Conservation (phyloP, 345 rosid genomes). For the Syzygium aqueum region DNA sequence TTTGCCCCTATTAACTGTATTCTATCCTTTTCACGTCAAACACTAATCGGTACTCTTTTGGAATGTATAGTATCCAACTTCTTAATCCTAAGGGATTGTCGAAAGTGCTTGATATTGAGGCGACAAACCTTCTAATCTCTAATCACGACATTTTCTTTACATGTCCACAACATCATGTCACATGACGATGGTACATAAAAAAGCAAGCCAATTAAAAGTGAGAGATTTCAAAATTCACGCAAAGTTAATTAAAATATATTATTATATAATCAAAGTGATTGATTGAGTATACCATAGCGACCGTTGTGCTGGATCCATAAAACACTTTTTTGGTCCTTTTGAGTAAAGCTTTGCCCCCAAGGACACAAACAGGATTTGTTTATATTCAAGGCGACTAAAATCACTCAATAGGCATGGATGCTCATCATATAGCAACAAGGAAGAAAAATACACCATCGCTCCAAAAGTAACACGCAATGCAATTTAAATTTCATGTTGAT, state of each 20-base stretch:
- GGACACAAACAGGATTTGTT: neutral
- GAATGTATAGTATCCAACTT: neutral
- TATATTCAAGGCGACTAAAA: neutral
- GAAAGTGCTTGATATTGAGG: neutral
- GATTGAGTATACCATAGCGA: neutral
- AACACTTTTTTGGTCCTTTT: neutral
- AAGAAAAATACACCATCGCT: neutral
- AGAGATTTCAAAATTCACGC: neutral
- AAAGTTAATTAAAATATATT: neutral
- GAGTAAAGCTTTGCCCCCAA: neutral
- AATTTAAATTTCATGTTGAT: neutral
- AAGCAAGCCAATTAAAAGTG: neutral
- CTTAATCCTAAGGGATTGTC: neutral
- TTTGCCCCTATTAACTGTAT: neutral
- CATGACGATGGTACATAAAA: neutral
- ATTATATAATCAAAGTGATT: neutral
- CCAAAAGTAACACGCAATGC: fast-evolving
- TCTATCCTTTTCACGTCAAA: neutral
- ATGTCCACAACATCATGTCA: neutral
- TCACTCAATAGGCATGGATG: neutral
- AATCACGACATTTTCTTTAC: neutral
- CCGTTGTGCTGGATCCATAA: neutral
- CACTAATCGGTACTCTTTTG: neutral
- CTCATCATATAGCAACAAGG: neutral
- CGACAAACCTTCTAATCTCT: neutral